These are phyloP conservation scores for Beauveria bassiana DNA, from an alignment of 2,329 filamentous ascomycete genomes.

Conservation along the genomic window DNA sequence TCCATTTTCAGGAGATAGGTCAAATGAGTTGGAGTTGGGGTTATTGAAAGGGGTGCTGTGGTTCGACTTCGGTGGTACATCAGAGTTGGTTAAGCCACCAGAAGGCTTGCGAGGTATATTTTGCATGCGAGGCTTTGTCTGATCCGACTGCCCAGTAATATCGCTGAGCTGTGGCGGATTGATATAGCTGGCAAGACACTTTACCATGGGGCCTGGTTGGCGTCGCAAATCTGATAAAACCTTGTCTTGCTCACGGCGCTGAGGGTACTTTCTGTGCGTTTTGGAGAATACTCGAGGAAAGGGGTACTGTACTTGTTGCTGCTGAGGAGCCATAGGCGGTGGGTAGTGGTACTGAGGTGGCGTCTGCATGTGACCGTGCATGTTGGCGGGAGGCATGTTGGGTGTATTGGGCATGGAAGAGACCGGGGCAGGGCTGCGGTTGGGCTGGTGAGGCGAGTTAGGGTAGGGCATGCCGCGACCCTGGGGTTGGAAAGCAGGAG, in stretches of 20 bases:
- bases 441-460: slow-evolving; percentile 56
- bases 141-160: slow-evolving; percentile 1
- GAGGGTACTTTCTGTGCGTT: slow-evolving; percentile 2
- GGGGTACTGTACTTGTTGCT: slow-evolving; percentile 53
- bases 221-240: slow-evolving; percentile 8
- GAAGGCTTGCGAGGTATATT: neutral
- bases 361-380: slow-evolving; percentile 47
- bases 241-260: slow-evolving; percentile 11
- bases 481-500: slow-evolving; percentile 38
- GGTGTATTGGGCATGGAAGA: slow-evolving; percentile 62
- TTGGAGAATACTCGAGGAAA: slow-evolving; percentile 20
- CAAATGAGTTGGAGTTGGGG: slow-evolving; percentile 34
- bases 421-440: slow-evolving; percentile 57
- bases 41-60: slow-evolving; percentile 13
- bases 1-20: slow-evolving; percentile 62
- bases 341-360: slow-evolving; percentile 55
- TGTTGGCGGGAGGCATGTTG: slow-evolving; percentile 55
- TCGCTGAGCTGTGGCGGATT: slow-evolving; percentile 3
- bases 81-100: slow-evolving; percentile 2
- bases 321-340: slow-evolving; percentile 49
- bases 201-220: neutral
- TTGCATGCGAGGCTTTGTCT: neutral
- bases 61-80: slow-evolving; percentile 2
- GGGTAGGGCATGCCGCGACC: slow-evolving; percentile 38
- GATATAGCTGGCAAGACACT: slow-evolving; percentile 2